phyloP scores from a whole-genome alignment of 331 rosid species.

The Pyrus hybrid region DNA sequence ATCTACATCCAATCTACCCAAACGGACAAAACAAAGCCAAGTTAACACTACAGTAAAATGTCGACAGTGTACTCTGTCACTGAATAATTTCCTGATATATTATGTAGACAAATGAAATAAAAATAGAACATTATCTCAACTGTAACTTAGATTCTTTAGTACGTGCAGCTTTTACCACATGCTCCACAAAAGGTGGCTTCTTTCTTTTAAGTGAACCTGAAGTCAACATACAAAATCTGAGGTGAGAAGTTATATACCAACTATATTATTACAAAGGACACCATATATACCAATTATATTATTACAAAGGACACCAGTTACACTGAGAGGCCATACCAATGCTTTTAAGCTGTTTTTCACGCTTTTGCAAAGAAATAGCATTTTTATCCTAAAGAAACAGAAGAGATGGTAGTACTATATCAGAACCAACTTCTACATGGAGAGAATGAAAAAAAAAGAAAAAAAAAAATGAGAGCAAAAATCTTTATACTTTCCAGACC shows the following conservation, averaged over 20 bases:
- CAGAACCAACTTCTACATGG: neutral
- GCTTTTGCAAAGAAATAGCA: constrained; percentile 64
- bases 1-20: constrained; percentile 67
- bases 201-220: constrained; percentile 82
- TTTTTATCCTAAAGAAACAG: constrained; percentile 63
- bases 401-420: constrained; percentile 9
- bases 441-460: neutral
- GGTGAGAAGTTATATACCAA: neutral
- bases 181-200: constrained; percentile 68
- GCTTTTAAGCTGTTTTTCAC: constrained; percentile 89
- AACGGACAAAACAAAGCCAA: constrained; percentile 12
- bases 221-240: constrained; percentile 11
- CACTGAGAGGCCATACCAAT: constrained; percentile 48
- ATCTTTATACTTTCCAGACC: constrained; percentile 42
- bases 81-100: neutral
- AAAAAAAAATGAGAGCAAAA: constrained; percentile 9
- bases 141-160: constrained; percentile 75
- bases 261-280: neutral
- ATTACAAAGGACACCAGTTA: constrained; percentile 5
- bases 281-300: neutral
- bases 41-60: constrained; percentile 16
- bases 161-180: constrained; percentile 61
- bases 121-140: constrained; percentile 44
- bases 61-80: neutral
- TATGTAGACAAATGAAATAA: neutral